These are phyloP conservation scores for Dioscorea zingiberensis DNA, from an alignment of 106 monocot genomes.

Conservation along the genomic window DNA sequence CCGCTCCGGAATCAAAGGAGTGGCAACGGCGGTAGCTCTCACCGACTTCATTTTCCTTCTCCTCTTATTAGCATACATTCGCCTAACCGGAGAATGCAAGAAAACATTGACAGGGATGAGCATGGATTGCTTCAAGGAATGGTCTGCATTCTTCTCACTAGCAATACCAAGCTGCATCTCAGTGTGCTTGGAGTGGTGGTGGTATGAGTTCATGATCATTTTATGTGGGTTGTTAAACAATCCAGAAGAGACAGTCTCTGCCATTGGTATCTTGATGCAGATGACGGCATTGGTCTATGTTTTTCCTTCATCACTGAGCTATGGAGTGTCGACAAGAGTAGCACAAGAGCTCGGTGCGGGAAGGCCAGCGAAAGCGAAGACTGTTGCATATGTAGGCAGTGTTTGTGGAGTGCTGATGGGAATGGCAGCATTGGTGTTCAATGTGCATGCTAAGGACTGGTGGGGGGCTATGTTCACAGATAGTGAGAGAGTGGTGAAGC, in stretches of 20 bases:
- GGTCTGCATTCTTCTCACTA: conserved; percentile 12
- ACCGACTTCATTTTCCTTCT: conserved; percentile 7
- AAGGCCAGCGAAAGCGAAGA: conserved; percentile 2
- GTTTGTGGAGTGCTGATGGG: neutral
- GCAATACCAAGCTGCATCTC: conserved; percentile 26
- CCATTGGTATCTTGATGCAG: conserved; percentile 25
- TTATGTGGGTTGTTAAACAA: conserved; percentile 15
- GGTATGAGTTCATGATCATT: conserved; percentile 34
- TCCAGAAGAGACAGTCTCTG: conserved; percentile 6
- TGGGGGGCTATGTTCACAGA: conserved; percentile 20
- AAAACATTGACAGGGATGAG: neutral
- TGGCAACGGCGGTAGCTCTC: conserved; percentile 1
- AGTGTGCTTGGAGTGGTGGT: conserved; percentile 35
- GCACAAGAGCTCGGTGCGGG: conserved; percentile 16
- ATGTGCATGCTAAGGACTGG: conserved; percentile 9
- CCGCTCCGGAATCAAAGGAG: conserved; percentile 11
- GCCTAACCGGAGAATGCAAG: neutral
- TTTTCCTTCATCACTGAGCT: conserved; percentile 15
- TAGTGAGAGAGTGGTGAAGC: neutral
- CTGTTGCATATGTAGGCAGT: neutral
- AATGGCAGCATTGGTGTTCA: conserved; percentile 3
- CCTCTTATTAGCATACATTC: conserved; percentile 1
- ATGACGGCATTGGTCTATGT: conserved; percentile 17
- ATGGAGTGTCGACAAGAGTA: conserved; percentile 16
- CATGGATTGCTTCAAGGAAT: conserved; percentile 22